A percentile compares a stretch with the other conserved stretches of the same genome.
Evolutionary conservation across 148 eudicot genomes (phyloP).

Genomic region (Rhododendron henanense): DNA sequence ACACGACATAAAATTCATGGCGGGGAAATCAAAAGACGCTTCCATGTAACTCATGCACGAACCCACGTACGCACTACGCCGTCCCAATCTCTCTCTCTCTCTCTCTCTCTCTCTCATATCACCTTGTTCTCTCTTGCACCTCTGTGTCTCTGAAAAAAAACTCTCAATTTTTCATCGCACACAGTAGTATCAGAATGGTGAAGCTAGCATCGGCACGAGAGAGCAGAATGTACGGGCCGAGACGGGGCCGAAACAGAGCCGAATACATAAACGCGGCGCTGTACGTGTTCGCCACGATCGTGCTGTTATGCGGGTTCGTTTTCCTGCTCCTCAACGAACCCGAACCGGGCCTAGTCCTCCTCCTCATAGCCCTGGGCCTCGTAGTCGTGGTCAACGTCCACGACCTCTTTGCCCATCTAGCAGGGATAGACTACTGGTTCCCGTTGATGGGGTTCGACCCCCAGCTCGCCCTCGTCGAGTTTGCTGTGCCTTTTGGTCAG

Average conservation of each 20-base stretch:
- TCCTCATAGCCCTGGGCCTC: constrained; percentile 39
- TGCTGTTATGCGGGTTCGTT: constrained; percentile 45
- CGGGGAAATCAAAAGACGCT: neutral
- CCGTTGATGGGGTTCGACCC: constrained; percentile 46
- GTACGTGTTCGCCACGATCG: constrained; percentile 53
- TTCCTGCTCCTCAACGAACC: constrained; percentile 55
- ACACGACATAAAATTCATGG: neutral
- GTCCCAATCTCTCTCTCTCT: neutral
- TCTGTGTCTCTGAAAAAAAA: neutral
- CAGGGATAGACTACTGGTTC: constrained; percentile 52
- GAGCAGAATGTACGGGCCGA: constrained; percentile 59
- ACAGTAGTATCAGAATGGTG: constrained; percentile 45
- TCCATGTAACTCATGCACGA: constrained; percentile 10
- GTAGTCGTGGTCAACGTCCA: constrained; percentile 49
- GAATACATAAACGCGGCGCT: constrained; percentile 86
- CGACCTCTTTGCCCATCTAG: constrained; percentile 74
- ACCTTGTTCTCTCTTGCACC: neutral
- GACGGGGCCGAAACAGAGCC: constrained; percentile 36
- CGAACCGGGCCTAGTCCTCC: constrained; percentile 50
- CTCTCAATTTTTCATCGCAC: neutral
- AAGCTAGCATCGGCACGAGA: constrained; percentile 85
- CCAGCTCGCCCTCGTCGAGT: constrained; percentile 74
- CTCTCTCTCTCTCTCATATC: neutral
- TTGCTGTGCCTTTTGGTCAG: constrained; percentile 57
- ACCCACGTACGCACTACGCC: constrained; percentile 2